Base-by-base conservation (phyloP, 495 filamentous ascomycete genomes). In the Aspergillus egyptiacus region DNA sequence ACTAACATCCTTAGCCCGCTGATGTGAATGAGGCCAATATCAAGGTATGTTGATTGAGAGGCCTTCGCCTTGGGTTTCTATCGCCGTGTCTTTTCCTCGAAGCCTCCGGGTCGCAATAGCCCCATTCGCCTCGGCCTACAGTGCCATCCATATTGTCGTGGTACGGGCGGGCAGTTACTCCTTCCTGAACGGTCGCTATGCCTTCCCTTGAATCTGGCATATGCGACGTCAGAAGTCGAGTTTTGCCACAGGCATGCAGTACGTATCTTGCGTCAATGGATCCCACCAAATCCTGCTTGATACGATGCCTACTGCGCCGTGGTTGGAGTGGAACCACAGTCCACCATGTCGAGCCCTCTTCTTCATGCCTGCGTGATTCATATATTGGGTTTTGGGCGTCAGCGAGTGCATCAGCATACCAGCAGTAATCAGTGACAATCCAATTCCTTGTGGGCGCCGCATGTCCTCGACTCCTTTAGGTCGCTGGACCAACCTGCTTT, bases 21-120 rank as follows among this genome's bases (percentile, higher is more conserved):
- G 93, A 98, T 84, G 89, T 98, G 68, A 85, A 79, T 73, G 93
- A 96, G 75, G 72, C 64, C 68, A 86, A 89, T 82, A 90, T 98
- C 75, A 96, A 97, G 94, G 93, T 98, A 98, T 90, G 93, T 97
- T 88, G 82, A 85, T 71, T 65, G 67, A 76, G 65, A 78, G 77
- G 72, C 69, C 70, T 64, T 61, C 69, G 66, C 70, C 66, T 74
- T 77, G 67, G 75, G 70, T 69, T 72, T 71, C 66, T 64, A 67
- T 74, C 72, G 77, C 69, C 72, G 64, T 71, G 61, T 69, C 58
- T 68, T 59, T 61, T 61, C 73, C 60, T 72, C 65, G 63, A 70
- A 60, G 67, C 61, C 55, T 61, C 64, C 60, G 73, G 67, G 63
- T 58, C 65, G 66, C 63, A 63, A 55, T 57, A 61, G 59, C 54